Percentiles rank a stretch among this genome's conserved stretches.
Conservation (phyloP, 129 eudicot species). For the Ambrosia trifida region DNA sequence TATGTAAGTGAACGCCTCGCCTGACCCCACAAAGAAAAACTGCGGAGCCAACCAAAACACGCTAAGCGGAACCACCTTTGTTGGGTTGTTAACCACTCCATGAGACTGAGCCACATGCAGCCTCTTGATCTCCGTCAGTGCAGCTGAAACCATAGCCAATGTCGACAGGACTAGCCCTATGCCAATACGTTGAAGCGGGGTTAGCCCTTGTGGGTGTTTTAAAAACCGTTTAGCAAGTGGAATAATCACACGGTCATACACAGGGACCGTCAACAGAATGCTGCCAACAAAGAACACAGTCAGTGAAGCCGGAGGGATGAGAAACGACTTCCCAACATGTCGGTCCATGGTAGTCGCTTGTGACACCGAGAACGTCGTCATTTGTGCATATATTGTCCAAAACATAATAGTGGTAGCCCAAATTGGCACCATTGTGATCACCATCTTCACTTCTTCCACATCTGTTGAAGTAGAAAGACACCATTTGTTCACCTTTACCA, state of each 20-base stretch:
- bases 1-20: conserved; percentile 77
- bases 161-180: conserved; percentile 55
- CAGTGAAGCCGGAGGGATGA: conserved; percentile 77
- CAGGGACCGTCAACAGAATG: conserved; percentile 68
- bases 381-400: conserved; percentile 87
- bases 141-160: conserved; percentile 71
- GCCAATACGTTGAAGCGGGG: conserved; percentile 74
- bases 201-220: conserved; percentile 69
- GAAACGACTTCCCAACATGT: conserved; percentile 57
- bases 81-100: conserved; percentile 43
- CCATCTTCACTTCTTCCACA: conserved; percentile 80
- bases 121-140: conserved; percentile 60
- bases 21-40: conserved; percentile 71
- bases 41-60: conserved; percentile 83
- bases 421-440: conserved; percentile 72
- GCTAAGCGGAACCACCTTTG: conserved; percentile 44
- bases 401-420: conserved; percentile 85
- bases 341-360: conserved; percentile 84
- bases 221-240: conserved; percentile 44
- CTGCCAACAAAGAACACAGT: conserved; percentile 69
- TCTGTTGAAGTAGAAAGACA: conserved; percentile 65
- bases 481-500: conserved; percentile 53
- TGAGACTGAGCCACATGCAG: conserved; percentile 38
- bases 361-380: conserved; percentile 85
- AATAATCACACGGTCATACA: conserved; percentile 60